A percentile compares a stretch with the other conserved stretches of the same genome.
These are phyloP conservation scores for Trichoderma erinaceum DNA, from an alignment of 495 filamentous ascomycete genomes.

Conservation along the genomic window DNA sequence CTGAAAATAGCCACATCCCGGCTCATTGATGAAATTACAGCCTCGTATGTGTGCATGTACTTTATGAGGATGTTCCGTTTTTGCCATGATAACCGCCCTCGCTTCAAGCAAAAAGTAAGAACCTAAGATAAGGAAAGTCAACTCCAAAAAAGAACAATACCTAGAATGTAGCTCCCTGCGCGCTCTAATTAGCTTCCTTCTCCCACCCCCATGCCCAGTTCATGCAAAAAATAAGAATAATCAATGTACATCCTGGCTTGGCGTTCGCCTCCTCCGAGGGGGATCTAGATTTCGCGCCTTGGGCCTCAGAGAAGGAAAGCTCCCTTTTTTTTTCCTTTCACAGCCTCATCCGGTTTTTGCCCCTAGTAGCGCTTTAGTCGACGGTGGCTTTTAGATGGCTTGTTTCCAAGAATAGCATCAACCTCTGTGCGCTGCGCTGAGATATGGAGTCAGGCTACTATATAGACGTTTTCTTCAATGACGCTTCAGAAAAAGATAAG, in stretches of 20 bases:
- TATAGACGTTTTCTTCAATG: background rate
- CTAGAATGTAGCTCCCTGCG: too few species aligned
- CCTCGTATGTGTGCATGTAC: conserved; percentile 7
- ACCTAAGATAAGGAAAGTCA: background rate
- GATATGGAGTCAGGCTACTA: background rate
- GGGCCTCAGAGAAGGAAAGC: background rate
- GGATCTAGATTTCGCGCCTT: conserved; percentile 1
- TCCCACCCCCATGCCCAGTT: too few species aligned
- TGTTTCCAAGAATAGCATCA: conserved; percentile 14
- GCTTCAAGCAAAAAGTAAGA: background rate
- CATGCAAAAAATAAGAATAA: too few species aligned
- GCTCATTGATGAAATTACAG: background rate
- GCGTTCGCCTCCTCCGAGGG: background rate
- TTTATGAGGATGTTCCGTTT: background rate
- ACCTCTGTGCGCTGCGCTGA: background rate
- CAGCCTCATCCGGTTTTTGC: conserved; percentile 3
- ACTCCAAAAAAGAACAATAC: too few species aligned
- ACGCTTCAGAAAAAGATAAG: too few species aligned
- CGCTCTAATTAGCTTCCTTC: too few species aligned
- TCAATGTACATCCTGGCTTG: background rate
- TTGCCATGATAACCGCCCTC: background rate
- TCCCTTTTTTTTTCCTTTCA: background rate
- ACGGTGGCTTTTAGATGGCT: background rate
- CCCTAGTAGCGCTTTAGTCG: background rate
- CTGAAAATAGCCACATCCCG: background rate